Conservation (phyloP, 2,329 filamentous ascomycete genomes). For the Bipolaris sorokiniana region DNA sequence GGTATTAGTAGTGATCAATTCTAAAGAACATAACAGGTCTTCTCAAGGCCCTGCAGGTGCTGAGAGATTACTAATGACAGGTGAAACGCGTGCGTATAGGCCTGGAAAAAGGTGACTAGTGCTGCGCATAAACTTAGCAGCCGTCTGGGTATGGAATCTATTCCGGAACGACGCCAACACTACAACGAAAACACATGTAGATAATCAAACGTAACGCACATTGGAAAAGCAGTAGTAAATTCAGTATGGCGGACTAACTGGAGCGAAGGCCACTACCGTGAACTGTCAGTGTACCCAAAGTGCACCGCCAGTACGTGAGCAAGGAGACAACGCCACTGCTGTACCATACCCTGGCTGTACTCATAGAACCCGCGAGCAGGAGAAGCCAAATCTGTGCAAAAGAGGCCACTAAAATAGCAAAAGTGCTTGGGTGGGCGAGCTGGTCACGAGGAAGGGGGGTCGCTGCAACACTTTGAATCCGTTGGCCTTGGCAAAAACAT, state of each 20-base stretch:
- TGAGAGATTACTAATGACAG: conserved; percentile 32
- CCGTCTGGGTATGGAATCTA: conserved; percentile 3
- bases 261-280: conserved; percentile 1
- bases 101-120: conserved; percentile 21
- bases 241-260: background rate
- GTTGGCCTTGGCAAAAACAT: conserved; percentile 5
- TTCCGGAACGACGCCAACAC: conserved; percentile 1
- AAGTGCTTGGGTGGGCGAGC: conserved; percentile 12
- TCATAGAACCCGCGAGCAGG: conserved; percentile 1
- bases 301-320: conserved; percentile 8
- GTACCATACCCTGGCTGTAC: conserved; percentile 10
- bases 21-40: conserved; percentile 15
- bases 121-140: conserved; percentile 19
- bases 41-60: conserved; percentile 17
- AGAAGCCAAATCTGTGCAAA: conserved; percentile 1
- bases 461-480: conserved; percentile 5
- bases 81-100: background rate
- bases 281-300: conserved; percentile 18
- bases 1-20: conserved; percentile 21
- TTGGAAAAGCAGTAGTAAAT: background rate
- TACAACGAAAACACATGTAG: conserved; percentile 4
- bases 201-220: conserved; percentile 5
- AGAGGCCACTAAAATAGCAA: background rate
- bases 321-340: conserved; percentile 24
- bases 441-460: conserved; percentile 20